These are phyloP conservation scores for Peronospora tabacina DNA, from an alignment of 352 stramenopile genomes.

Conservation along the genomic window DNA sequence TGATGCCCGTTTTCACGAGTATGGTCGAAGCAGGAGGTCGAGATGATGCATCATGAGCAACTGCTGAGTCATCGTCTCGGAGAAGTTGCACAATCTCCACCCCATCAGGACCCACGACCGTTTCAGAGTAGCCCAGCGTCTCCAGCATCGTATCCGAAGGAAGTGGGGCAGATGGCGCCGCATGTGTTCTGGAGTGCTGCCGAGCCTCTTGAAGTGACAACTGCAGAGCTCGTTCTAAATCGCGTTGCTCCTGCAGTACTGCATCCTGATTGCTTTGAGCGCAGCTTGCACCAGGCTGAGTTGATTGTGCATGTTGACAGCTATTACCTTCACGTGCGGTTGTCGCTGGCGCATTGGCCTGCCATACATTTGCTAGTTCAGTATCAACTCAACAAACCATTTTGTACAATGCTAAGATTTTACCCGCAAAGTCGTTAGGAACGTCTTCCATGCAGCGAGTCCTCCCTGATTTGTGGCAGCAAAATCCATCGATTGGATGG, in stretches of 20 bases:
- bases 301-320: conserved; percentile 1
- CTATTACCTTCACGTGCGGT: conserved; percentile 18
- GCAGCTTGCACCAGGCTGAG: conserved; percentile 2
- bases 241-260: conserved; percentile 45
- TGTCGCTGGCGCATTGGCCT: conserved; percentile 25
- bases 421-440: conserved; percentile 52
- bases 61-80: conserved; percentile 20
- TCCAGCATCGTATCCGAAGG: conserved; percentile 33
- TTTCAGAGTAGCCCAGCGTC: conserved; percentile 33
- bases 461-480: conserved; percentile 48
- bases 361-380: conserved; percentile 1
- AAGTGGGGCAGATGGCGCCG: conserved; percentile 22
- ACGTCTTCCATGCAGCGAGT: conserved; percentile 63
- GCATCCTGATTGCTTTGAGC: conserved; percentile 13
- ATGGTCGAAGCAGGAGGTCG: conserved; percentile 5
- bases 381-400: not conserved
- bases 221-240: conserved; percentile 50
- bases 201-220: conserved; percentile 52
- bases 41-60: conserved; percentile 11
- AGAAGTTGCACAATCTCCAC: conserved; percentile 75
- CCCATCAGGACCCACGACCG: conserved; percentile 50
- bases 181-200: conserved; percentile 18
- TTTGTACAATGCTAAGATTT: not conserved
- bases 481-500: conserved; percentile 57
- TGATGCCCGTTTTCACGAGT: conserved; percentile 3